These are phyloP conservation scores for Pythium vanterpoolii DNA, from an alignment of 352 stramenopile species.

Conservation along the genomic window DNA sequence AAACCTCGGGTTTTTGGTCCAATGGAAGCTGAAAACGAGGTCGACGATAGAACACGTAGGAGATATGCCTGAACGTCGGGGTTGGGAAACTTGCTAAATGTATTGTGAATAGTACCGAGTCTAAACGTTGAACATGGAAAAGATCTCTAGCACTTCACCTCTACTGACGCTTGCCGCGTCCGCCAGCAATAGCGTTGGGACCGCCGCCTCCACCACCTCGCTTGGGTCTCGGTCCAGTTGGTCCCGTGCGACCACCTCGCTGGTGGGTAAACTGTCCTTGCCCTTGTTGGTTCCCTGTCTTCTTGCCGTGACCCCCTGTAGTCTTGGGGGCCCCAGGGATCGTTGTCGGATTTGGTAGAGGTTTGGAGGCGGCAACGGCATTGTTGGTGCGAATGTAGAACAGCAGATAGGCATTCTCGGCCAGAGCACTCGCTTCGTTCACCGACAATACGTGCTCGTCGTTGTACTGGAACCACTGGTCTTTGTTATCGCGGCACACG, in stretches of 20 bases:
- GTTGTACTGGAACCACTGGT: constrained; percentile 84
- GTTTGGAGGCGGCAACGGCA: constrained; percentile 17
- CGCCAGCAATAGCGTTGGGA: background rate
- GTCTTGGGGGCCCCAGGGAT: constrained; percentile 13
- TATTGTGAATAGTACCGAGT: background rate
- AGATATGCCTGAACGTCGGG: background rate
- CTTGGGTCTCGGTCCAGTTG: background rate
- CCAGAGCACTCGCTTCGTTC: constrained; percentile 61
- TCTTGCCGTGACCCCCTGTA: constrained; percentile 5
- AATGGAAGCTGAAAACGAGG: constrained; percentile 1
- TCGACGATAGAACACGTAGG: background rate
- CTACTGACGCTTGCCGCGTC: constrained; percentile 17
- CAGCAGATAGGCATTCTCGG: constrained; percentile 76
- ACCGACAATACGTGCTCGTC: constrained; percentile 81
- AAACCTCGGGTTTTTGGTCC: background rate
- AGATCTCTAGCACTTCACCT: background rate
- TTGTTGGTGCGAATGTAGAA: constrained; percentile 66
- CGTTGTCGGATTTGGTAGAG: constrained; percentile 16
- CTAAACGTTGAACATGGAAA: background rate
- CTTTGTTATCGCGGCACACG: constrained; percentile 83
- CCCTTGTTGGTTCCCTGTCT: constrained; percentile 1
- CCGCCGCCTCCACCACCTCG: constrained; percentile 16
- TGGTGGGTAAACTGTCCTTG: background rate
- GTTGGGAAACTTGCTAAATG: background rate
- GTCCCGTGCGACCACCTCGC: background rate